Evolutionary conservation across 441 rosid species (phyloP), one percentile per base, ranked within the genome.

Genomic region (Brassica hybrid): DNA sequence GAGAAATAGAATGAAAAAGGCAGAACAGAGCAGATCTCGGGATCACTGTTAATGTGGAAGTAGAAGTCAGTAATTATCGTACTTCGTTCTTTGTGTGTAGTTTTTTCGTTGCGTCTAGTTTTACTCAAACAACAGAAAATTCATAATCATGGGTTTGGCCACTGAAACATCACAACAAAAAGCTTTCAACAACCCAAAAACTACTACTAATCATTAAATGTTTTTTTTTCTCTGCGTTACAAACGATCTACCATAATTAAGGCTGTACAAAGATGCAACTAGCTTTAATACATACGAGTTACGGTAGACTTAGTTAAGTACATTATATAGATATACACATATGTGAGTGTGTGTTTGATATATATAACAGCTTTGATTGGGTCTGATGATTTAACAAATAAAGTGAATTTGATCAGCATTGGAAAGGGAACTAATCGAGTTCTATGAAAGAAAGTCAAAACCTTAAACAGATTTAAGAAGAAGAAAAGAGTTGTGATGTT

Each of bases 31-130:
- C 65, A 65, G 27, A 71, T 41, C 41, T 66, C 19, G 58, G 58
- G 21, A 13, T 16, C 16, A 77, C 76, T 77, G 72, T 77, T 77
- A 21, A 77, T 27, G 76, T 65, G 72, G 63, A 58, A 77, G 76
- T 77, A 45, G 66, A 3, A 6, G 72, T 56, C 80, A 77, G 80
- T 71, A 45, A 6, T 16, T 77, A 27, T 71, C 62, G 80, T 71
- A 72, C 77, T 50, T 78, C 38, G 76, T 58, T 65, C 32, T 43
- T 70, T 71, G 71, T 54, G 81, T 62, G 30, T 78, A 73, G 64
- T 50, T 59, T 34, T 65, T 73, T 78, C 69, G 77, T 78, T 72
- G 69, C 81, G 77, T 78, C 77, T 72, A 61, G 48, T 78, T 73
- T 78, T 21, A 65, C 67, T 73, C 77, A 52, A 70, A 30, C 76